Evolutionary conservation across 331 rosid species (phyloP).

Genomic region (Pyrus hybrid): DNA sequence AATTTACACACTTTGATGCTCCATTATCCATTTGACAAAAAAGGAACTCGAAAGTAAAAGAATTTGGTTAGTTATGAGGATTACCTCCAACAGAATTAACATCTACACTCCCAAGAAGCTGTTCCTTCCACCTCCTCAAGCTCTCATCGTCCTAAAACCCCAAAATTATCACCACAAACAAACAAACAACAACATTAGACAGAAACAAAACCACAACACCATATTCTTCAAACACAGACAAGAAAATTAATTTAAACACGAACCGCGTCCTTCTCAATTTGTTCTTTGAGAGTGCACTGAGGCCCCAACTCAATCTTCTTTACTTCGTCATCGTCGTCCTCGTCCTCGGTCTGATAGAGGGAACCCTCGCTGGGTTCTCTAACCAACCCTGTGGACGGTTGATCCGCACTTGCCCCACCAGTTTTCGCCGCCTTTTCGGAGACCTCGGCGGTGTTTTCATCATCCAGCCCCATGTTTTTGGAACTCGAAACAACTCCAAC

Average conservation of each 20-base stretch:
- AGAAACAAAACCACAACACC: background rate
- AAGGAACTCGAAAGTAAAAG: background rate
- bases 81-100: conserved; percentile 81
- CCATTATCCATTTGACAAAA: background rate
- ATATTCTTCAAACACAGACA: background rate
- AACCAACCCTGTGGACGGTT: conserved; percentile 12
- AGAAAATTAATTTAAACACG: background rate
- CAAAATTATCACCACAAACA: conserved; percentile 10
- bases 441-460: conserved; percentile 25
- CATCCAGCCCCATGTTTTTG: conserved; percentile 72
- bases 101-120: conserved; percentile 94
- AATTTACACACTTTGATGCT: background rate
- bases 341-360: conserved; percentile 62
- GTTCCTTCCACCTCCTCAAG: conserved; percentile 95
- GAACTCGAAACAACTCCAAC: conserved; percentile 38
- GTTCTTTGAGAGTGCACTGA: conserved; percentile 75
- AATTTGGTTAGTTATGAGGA: background rate
- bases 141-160: conserved; percentile 79
- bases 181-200: background rate
- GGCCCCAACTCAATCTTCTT: conserved; percentile 85
- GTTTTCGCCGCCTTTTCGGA: conserved; percentile 25
- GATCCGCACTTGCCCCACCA: conserved; percentile 28
- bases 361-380: conserved; percentile 58
- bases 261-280: conserved; percentile 86
- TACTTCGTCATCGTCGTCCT: conserved; percentile 58